Evolutionary conservation across 257 asterid species (phyloP), one percentile per base, ranked within the genome.

Genomic region (Penstemon newberryi): DNA sequence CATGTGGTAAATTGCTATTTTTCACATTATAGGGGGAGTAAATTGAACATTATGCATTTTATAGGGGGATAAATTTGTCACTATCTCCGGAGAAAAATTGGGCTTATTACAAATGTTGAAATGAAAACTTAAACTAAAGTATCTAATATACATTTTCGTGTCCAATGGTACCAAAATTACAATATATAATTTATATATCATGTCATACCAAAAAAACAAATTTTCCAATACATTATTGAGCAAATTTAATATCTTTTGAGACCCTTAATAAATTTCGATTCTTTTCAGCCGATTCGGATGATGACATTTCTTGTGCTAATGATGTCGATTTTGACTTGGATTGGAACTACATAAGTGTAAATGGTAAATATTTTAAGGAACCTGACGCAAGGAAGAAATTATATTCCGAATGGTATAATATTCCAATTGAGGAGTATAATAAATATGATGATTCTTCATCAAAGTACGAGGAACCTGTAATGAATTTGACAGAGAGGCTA

Each of bases 261-360:
- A 33, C 19, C 9, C 53, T 57, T 13, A 59, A 59, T 54, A 41
- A 36, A 6, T 66, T n/a, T 15, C 50, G 8, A 60, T 65, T 49
- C 41, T 53, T 64, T 72, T 39, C 84, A 83, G 93, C 86, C 64
- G 82, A 65, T 58, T 82, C 81, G 39, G 87, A 86, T 70, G 1
- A 15, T 57, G 41, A 47, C 45, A 86, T 83, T 63, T 25, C 33
- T 25, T 25, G 33, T 25, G 33, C 2, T 25, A 1, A 25, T 25
- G 33, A 25, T 25, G 33, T 25, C 2, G 33, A 25, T 25, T 25
- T 25, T 25, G 33, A 2, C 33, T 25, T 25, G 33, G 33, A 73
- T 62, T 88, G 85, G 89, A 77, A 87, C 75, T 89, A 82, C 78
- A 75, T 74, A 50, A 62, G 5, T 18, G 86, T 78, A 39, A 86